Evolutionary conservation across 2,329 filamentous ascomycete genomes (phyloP).

Genomic region (Cadophora malorum): DNA sequence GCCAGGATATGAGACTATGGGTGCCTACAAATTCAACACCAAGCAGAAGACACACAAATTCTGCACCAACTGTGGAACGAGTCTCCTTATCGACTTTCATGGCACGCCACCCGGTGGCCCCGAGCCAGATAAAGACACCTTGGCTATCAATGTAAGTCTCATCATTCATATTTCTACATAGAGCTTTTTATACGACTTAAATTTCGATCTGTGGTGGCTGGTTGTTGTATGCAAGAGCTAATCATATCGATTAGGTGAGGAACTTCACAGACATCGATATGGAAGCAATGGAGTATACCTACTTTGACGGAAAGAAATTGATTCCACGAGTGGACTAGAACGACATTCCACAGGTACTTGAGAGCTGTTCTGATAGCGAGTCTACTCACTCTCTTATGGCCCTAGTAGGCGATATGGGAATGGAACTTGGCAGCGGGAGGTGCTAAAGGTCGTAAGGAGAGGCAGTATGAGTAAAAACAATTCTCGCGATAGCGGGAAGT

Average conservation of each 20-base stretch:
- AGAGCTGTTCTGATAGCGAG: background rate
- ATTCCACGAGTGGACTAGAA: constrained; percentile 3
- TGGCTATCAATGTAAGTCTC: constrained; percentile 38
- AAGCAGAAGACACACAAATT: constrained; percentile 34
- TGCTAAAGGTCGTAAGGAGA: background rate
- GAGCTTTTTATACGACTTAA: too few species aligned
- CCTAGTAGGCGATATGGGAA: background rate
- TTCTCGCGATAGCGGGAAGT: background rate
- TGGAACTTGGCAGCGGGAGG: too few species aligned
- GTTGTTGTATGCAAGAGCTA: background rate
- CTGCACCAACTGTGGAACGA: constrained; percentile 37
- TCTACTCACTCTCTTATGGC: background rate
- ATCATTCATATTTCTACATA: background rate
- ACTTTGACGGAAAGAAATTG: constrained; percentile 34
- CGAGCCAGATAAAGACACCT: constrained; percentile 35
- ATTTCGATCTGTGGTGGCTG: background rate
- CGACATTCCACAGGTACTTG: too few species aligned
- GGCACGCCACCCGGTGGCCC: constrained; percentile 17
- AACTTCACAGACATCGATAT: constrained; percentile 37
- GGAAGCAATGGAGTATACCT: constrained; percentile 33
- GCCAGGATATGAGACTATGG: constrained; percentile 28
- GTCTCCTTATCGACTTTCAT: constrained; percentile 35
- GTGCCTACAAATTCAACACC: constrained; percentile 24
- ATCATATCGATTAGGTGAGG: constrained; percentile 30
- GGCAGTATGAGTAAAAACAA: background rate